These are phyloP conservation scores for Vicia faba DNA, from an alignment of 306 rosid genomes.

Conservation along the genomic window DNA sequence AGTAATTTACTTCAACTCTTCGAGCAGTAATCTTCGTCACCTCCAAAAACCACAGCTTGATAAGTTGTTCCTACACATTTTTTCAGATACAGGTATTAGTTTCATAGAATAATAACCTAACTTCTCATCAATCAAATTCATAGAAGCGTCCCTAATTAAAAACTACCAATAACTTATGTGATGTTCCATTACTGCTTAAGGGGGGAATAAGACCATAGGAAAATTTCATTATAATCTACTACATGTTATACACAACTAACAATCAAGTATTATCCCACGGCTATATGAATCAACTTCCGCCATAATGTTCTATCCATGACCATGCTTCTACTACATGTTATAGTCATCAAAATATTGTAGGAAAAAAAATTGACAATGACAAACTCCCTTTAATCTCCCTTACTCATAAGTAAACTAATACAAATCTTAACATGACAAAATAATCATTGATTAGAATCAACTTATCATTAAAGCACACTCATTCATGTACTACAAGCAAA, in stretches of 20 bases:
- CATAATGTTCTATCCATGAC: too few species aligned
- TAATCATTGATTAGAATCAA: neutral
- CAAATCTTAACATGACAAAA: neutral
- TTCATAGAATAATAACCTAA: neutral
- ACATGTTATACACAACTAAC: neutral
- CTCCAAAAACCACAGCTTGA: neutral
- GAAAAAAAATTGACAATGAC: neutral
- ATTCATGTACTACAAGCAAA: neutral
- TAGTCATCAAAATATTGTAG: neutral
- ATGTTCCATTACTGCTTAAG: neutral
- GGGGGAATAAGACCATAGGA: neutral
- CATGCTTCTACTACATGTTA: neutral
- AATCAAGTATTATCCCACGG: too few species aligned
- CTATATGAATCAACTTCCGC: too few species aligned
- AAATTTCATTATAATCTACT: neutral
- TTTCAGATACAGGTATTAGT: constrained; percentile 2
- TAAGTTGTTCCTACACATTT: neutral
- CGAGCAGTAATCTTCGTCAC: constrained; percentile 14
- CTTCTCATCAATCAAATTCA: constrained; percentile 17
- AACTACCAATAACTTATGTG: neutral
- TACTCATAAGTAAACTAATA: constrained; percentile 10
- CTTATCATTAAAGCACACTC: constrained; percentile 6
- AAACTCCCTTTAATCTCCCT: neutral
- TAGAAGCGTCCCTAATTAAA: neutral
- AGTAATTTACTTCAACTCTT: constrained; percentile 17